Conservation (phyloP, 2,329 filamentous ascomycete genomes). For the Ascosphaera acerosa region DNA sequence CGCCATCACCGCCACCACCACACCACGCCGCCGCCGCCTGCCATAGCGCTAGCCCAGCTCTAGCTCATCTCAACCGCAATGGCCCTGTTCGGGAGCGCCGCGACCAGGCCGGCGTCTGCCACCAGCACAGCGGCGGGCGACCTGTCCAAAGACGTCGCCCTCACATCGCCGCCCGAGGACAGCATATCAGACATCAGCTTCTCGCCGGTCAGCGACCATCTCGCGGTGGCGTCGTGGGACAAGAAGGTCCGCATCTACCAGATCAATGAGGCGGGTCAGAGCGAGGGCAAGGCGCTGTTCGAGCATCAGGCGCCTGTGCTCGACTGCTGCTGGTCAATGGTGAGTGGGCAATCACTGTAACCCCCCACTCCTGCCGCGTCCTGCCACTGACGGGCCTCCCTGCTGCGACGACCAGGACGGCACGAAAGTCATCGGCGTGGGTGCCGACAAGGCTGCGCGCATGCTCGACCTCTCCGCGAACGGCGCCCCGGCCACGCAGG, state of each 20-base stretch:
- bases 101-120: conserved; percentile 25
- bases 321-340: conserved; percentile 67
- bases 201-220: conserved; percentile 49
- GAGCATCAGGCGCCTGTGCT: conserved; percentile 71
- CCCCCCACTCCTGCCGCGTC: conserved; percentile 3
- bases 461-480: conserved; percentile 49
- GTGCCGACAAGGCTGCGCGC: conserved; percentile 75
- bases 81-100: conserved; percentile 27
- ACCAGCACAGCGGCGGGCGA: conserved; percentile 52
- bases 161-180: conserved; percentile 60
- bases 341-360: conserved; percentile 20
- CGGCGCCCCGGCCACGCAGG: conserved; percentile 34
- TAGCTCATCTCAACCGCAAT: no score
- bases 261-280: conserved; percentile 50
- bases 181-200: conserved; percentile 74
- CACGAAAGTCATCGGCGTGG: conserved; percentile 61
- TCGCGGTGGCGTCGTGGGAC: conserved; percentile 88
- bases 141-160: conserved; percentile 62
- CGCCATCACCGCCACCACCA: no score
- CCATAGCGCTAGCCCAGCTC: no score
- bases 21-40: no score
- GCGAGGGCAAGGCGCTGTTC: conserved; percentile 62
- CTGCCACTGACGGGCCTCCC: no score
- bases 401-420: conserved; percentile 70
- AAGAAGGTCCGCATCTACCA: conserved; percentile 96